Conservation (phyloP, 2,329 filamentous ascomycete genomes). For the Byssothecium circinans region DNA sequence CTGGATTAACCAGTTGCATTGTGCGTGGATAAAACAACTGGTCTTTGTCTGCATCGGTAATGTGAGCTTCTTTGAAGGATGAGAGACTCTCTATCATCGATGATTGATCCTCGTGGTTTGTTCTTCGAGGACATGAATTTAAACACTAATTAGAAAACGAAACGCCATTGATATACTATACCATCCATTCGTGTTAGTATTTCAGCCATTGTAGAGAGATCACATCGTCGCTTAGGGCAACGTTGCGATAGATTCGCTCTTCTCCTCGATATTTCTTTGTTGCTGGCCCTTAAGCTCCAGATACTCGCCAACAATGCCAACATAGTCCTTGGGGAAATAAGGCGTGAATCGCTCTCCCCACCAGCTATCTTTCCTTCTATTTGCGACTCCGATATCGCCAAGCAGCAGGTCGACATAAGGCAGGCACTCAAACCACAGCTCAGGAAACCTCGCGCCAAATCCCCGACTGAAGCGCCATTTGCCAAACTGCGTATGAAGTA, state of each 20-base stretch:
- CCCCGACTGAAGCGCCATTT: constrained; percentile 35
- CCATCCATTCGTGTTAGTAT: too few species aligned
- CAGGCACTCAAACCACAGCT: constrained; percentile 34
- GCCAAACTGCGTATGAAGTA: constrained; percentile 34
- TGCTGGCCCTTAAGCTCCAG: constrained; percentile 6
- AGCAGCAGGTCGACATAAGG: constrained; percentile 36
- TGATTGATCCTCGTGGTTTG: too few species aligned
- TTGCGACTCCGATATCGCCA: constrained; percentile 26
- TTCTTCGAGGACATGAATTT: too few species aligned
- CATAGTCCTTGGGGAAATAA: constrained; percentile 31
- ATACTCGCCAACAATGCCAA: constrained; percentile 28
- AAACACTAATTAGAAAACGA: too few species aligned
- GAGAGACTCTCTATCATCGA: too few species aligned
- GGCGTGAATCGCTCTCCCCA: constrained; percentile 25
- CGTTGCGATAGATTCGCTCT: neutral
- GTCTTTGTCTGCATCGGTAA: too few species aligned
- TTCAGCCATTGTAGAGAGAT: too few species aligned
- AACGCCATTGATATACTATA: too few species aligned
- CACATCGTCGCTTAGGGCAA: too few species aligned
- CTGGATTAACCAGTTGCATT: too few species aligned
- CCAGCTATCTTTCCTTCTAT: constrained; percentile 24
- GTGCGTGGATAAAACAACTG: too few species aligned
- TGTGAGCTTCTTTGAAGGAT: too few species aligned
- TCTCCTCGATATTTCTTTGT: neutral
- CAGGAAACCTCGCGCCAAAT: constrained; percentile 31